A percentile compares a stretch with the other conserved stretches of the same genome.
Evolutionary conservation across 257 asterid species (phyloP).

Genomic region (Fraxinus americana): DNA sequence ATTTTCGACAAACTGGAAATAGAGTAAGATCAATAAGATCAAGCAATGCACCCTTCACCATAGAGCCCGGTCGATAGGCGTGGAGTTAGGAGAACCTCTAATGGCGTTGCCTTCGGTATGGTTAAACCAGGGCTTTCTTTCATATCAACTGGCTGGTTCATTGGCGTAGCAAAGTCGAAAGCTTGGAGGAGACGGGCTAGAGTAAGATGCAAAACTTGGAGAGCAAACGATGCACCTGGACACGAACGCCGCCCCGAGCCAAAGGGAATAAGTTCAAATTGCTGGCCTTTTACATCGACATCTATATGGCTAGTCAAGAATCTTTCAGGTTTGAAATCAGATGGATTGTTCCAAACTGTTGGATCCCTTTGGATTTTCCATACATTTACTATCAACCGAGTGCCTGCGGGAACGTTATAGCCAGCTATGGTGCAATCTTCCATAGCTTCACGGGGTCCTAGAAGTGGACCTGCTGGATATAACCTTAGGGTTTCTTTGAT

Average conservation of each 20-base stretch:
- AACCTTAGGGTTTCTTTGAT: conserved; percentile 37
- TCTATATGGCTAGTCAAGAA: conserved; percentile 31
- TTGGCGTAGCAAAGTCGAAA: conserved; percentile 27
- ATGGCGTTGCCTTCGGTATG: conserved; percentile 30
- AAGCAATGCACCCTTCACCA: background rate
- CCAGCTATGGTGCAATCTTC: conserved; percentile 32
- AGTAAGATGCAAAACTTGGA: conserved; percentile 33
- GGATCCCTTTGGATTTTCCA: conserved; percentile 40
- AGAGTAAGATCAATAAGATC: background rate
- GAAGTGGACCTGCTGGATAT: conserved; percentile 32
- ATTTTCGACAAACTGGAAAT: background rate
- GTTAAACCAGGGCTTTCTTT: conserved; percentile 30
- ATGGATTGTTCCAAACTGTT: conserved; percentile 34
- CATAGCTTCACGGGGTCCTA: conserved; percentile 12
- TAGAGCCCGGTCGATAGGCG: conserved; percentile 32
- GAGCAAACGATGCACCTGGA: conserved; percentile 27
- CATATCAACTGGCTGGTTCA: conserved; percentile 25
- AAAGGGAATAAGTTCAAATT: conserved; percentile 44
- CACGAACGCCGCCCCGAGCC: conserved; percentile 41
- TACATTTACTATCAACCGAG: conserved; percentile 32
- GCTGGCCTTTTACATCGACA: conserved; percentile 29
- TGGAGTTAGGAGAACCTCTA: conserved; percentile 24
- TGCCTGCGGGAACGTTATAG: conserved; percentile 32
- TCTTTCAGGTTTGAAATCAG: conserved; percentile 34
- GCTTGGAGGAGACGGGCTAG: conserved; percentile 32